phyloP scores from a whole-genome alignment of 352 stramenopile genomes.

The Globisporangium orthogonon region DNA sequence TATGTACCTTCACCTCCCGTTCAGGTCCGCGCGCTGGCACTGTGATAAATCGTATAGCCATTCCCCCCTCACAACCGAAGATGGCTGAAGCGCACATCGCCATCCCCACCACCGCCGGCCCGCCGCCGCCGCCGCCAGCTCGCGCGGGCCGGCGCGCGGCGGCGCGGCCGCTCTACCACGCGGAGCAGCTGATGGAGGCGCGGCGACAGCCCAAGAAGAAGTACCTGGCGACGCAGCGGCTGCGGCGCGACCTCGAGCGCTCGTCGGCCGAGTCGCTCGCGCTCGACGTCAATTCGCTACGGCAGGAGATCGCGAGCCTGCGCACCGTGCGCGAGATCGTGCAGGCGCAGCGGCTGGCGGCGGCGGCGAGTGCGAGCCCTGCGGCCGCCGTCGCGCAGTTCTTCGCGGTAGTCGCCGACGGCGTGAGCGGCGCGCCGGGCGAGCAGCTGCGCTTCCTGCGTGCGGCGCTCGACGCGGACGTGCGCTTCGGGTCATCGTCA shows the following conservation, averaged over 20 bases:
- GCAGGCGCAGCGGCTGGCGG: constrained; percentile 11
- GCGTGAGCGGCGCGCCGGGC: constrained; percentile 5
- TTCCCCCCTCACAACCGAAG: too few species aligned
- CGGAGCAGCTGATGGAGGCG: constrained; percentile 21
- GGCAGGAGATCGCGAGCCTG: constrained; percentile 24
- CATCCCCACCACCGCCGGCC: too few species aligned
- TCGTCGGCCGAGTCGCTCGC: constrained; percentile 17
- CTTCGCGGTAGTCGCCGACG: constrained; percentile 3
- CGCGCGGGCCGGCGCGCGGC: neutral
- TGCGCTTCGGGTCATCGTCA: constrained; percentile 2
- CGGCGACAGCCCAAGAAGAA: constrained; percentile 24
- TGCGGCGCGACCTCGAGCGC: constrained; percentile 22
- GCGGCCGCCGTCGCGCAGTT: constrained; percentile 8
- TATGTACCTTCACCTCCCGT: too few species aligned
- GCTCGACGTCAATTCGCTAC: constrained; percentile 23
- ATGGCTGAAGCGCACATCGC: neutral
- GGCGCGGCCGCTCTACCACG: constrained; percentile 17
- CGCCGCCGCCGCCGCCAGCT: neutral
- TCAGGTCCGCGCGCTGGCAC: too few species aligned
- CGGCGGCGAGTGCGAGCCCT: neutral
- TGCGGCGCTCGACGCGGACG: constrained; percentile 11
- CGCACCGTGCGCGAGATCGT: constrained; percentile 17
- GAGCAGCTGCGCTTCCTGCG: constrained; percentile 10
- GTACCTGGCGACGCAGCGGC: constrained; percentile 24
- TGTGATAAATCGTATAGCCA: too few species aligned